Percentiles rank a stretch among this genome's conserved stretches.
These are phyloP conservation scores for Mucor mucedo DNA, from an alignment of 371 early-diverging fungal genomes.

Conservation along the genomic window DNA sequence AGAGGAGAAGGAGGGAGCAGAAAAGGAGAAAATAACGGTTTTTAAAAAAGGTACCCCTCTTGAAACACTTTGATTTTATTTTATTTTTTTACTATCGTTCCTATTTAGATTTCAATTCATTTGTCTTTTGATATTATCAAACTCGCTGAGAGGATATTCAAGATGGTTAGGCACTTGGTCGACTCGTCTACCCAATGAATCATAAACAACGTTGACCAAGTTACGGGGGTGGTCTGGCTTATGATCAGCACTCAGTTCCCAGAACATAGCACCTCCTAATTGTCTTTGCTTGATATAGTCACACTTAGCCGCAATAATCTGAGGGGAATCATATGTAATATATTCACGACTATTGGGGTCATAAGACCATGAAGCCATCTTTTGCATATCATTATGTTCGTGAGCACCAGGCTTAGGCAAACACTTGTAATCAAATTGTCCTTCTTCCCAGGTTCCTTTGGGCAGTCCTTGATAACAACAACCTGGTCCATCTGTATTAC, in stretches of 20 bases:
- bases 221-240: constrained; percentile 46
- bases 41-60: background rate
- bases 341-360: constrained; percentile 67
- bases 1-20: background rate
- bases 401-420: constrained; percentile 70
- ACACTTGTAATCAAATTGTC: constrained; percentile 77
- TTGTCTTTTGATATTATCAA: constrained; percentile 50
- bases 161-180: constrained; percentile 55
- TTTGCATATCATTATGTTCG: constrained; percentile 70
- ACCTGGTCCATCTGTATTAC: constrained; percentile 74
- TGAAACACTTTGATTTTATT: constrained; percentile 6
- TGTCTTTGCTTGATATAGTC: constrained; percentile 66
- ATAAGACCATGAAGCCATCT: constrained; percentile 79
- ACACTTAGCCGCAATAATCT: constrained; percentile 74
- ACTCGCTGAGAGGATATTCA: constrained; percentile 52
- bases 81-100: background rate
- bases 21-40: background rate
- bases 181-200: constrained; percentile 37
- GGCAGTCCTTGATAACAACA: constrained; percentile 67
- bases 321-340: constrained; percentile 82
- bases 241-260: constrained; percentile 79
- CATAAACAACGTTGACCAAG: constrained; percentile 48
- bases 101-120: constrained; percentile 9
- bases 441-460: constrained; percentile 83
- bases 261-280: constrained; percentile 87